A percentile compares a stretch with the other conserved stretches of the same genome.
Evolutionary conservation across 345 rosid species (phyloP).

Genomic region (Noccaea caerulescens): DNA sequence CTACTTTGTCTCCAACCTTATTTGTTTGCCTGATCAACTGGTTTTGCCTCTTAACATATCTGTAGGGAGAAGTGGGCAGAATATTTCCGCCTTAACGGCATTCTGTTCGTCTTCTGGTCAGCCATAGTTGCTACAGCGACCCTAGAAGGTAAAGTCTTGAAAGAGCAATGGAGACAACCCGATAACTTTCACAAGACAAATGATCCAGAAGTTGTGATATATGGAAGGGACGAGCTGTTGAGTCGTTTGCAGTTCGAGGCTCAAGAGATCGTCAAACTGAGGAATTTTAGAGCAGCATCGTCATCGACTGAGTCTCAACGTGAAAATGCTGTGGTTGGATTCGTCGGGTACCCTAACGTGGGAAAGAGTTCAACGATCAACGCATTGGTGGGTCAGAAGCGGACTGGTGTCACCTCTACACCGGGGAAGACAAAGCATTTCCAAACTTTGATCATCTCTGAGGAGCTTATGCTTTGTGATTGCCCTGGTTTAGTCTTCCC

Average conservation of each 20-base stretch:
- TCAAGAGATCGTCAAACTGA: constrained; percentile 69
- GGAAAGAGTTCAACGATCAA: constrained; percentile 98
- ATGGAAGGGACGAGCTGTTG: constrained; percentile 87
- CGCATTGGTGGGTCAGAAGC: constrained; percentile 92
- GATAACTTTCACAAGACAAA: constrained; percentile 46
- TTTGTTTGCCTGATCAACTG: constrained; percentile 3
- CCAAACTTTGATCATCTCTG: constrained; percentile 86
- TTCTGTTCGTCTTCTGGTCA: constrained; percentile 88
- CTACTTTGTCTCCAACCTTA: constrained; percentile 17
- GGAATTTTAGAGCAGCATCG: constrained; percentile 49
- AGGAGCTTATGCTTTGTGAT: constrained; percentile 81
- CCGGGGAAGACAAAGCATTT: constrained; percentile 99
- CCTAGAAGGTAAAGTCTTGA: constrained; percentile 70
- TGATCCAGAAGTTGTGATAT: constrained; percentile 63
- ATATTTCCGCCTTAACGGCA: constrained; percentile 61
- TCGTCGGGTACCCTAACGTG: constrained; percentile 96
- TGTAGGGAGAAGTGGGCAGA: constrained; percentile 86
- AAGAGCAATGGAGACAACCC: constrained; percentile 49
- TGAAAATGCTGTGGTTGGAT: constrained; percentile 74
- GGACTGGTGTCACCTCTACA: constrained; percentile 95
- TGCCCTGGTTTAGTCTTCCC: constrained; percentile 97
- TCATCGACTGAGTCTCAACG: constrained; percentile 36
- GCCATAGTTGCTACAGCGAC: constrained; percentile 89
- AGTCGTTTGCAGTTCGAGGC: constrained; percentile 75
- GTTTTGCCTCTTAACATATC: constrained; percentile 11